Evolutionary conservation across 2,329 filamentous ascomycete genomes (phyloP), one percentile per base, ranked within the genome.

Genomic region (Colletotrichum somersetense): DNA sequence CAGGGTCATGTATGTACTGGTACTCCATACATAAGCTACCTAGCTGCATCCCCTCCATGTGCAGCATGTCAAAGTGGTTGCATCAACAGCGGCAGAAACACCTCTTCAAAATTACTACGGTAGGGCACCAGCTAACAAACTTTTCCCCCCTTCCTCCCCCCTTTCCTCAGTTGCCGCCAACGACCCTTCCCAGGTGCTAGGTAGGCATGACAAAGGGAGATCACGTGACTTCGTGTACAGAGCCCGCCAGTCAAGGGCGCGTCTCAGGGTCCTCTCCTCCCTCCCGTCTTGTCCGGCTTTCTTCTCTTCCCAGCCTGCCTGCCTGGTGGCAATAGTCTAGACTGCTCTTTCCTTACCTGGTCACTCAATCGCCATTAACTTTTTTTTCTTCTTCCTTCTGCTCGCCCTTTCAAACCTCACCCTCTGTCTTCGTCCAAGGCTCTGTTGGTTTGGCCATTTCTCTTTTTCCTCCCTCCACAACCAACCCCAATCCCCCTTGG

Each of bases 211-310:
- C 26, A 66, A 61, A 44, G 48, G 44, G 33, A 44, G 5, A 52
- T 71, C 71, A 73, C 62, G 71, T 73, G 71, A 73, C 57, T 73
- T 66, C 71, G 71, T 66, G 71, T 73, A 38, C 62, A 73, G 53
- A 68, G 38, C 59, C 69, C 40, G 65, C 48, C 46, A 33, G 46
- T 38, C 6, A 62, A 62, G 44, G 58, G 58, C 58, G 58, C 58
- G 58, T 62, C 44, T 46, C 8, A 48, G 58, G 6, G 12, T 46
- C 58, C 44, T 12, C 44, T 50, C 23, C 58, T 48, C 30, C 23
- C 58, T 48, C 30, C 23, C 23, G 33, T 52, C 33, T 62, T 52
- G 30, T 50, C 44, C 38, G n/a, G 59, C 33, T 11, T 50, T 62
- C 23, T 62, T 30, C n/a, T 3, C 46, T 38, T 18, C n/a, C 3